Base-by-base conservation (phyloP, 164 flowering plant genomes). In the Hamamelis virginiana region DNA sequence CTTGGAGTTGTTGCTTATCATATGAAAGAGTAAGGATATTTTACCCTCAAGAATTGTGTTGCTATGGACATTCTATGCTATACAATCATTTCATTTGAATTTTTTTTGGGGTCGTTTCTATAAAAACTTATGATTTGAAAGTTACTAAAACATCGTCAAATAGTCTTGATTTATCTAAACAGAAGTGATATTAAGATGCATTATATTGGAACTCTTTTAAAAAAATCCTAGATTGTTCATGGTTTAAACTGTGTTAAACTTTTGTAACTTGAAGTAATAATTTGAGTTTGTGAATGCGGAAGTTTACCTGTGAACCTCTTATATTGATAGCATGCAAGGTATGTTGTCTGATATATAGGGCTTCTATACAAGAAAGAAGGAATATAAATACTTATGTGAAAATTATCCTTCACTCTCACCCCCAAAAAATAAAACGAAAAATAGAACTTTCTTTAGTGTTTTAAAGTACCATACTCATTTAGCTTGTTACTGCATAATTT, bases 1-100 rank as follows among this genome's bases (percentile, higher is more conserved):
- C 94, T 96, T 70, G 98, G 99, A 65, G 97, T 91, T 74, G 98
- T 93, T 70, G 89, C 98, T 23, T 91, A 90, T 83, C 84, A 89
- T 76, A 84, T 88, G 87, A 96, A 96, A 73, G 97, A 91, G 99
- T 95, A 85, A 84, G 92, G 66, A 57, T 18, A 21, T 66, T 67
- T 65, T 9, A 2, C 18, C 51, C 62, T 12, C 27, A 4, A 45
- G 59, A 69, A 52, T 43, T 18, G 33, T 72, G 43, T 21, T 57
- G 53, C 43, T 43, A 19, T 69, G 14, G 46, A 46, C 53, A 23
- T 8, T 65, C 1, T 55, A 58, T 58, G 18, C 6, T 33, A 2
- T n/a, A n/a, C n/a, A n/a, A 19, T 61, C 41, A 21, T 55, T 55
- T 9, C 9, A 19, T 22, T 52, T 70, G 15, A 55, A 67, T 45